Evolutionary conservation across 2,329 filamentous ascomycete species (phyloP), one percentile per base, ranked within the genome.

Genomic region (Xylaria hypoxylon): DNA sequence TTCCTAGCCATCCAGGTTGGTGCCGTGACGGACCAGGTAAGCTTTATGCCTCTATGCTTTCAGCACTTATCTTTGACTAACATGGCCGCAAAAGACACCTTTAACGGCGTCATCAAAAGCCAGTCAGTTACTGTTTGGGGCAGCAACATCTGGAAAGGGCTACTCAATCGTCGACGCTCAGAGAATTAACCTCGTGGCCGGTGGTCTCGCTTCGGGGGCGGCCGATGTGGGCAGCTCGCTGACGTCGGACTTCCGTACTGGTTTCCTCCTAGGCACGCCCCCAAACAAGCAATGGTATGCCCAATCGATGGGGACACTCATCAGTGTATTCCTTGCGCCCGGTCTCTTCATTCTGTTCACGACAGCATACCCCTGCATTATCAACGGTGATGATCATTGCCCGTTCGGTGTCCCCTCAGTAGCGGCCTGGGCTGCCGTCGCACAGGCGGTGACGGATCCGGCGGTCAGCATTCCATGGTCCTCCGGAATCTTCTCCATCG

Each of bases 291-390:
- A 92, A 77, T 92, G 88, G 82, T 82, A 89, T 70, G 89, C 89
- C 0, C 90, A 92, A 77, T 84, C 82, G 47, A 77, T 90, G 15
- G 89, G 89, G 31, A 86, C 86, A 8, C 76, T 90, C 35, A 84
- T 90, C 53, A 85, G 89, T n/a, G 82, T 90, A 70, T 90, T 90
- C 79, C 79, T 92, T 13, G 87, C 89, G 0, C 89, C 89, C 0
- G 88, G 86, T 10, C 84, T 92, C 71, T 92, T 91, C 74, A 85
- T 90, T 38, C 84, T 91, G 50, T 91, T 91, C 80, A 84, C 87
- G 68, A 83, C 85, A 5, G 90, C 90, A 0, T 92, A 92, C 76
- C 89, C 89, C 0, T 92, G 90, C 75, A 89, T 92, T 70, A 84
- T 87, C 74, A 69, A 79, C 19, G 69, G 79, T n/a, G 74, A 79